Conservation (phyloP, 1,284 basidiomycete species). For the Thecaphora thlaspeos region DNA sequence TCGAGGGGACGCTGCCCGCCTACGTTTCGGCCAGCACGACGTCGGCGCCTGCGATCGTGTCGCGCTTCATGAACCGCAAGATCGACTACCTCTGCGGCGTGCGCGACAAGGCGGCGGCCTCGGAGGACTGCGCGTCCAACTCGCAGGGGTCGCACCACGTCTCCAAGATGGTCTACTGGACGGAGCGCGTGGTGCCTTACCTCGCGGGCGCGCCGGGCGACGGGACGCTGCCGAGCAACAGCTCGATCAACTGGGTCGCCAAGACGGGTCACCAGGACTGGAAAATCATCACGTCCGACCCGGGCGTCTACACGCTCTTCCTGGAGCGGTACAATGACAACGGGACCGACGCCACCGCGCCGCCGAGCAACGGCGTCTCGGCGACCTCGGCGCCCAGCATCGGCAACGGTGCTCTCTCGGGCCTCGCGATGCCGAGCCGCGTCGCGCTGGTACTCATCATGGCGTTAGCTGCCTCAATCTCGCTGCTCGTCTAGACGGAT, state of each 20-base stretch:
- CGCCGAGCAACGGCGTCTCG: slow-evolving; percentile 14
- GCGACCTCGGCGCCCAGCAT: slow-evolving; percentile 7
- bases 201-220: slow-evolving; percentile 27
- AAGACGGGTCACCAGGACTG: slow-evolving; percentile 39
- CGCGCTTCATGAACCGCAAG: slow-evolving; percentile 27
- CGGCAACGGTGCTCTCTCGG: no score
- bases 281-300: slow-evolving; percentile 36
- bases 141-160: slow-evolving; percentile 43
- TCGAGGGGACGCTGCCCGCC: slow-evolving; percentile 39
- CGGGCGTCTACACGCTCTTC: slow-evolving; percentile 41
- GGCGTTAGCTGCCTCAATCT: no score
- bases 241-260: slow-evolving; percentile 19
- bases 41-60: slow-evolving; percentile 8
- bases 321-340: slow-evolving; percentile 38
- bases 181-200: slow-evolving; percentile 27
- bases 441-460: no score
- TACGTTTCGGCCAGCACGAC: slow-evolving; percentile 17
- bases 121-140: slow-evolving; percentile 33
- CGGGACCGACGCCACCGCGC: slow-evolving; percentile 12
- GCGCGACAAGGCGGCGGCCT: slow-evolving; percentile 25
- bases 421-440: no score
- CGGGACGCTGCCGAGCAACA: slow-evolving; percentile 30
- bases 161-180: slow-evolving; percentile 48
- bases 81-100: slow-evolving; percentile 45
- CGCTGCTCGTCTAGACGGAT: no score